A percentile compares a stretch with the other conserved stretches of the same genome.
Evolutionary conservation across 495 filamentous ascomycete genomes (phyloP).

Genomic region (Lepidopterella palustris): DNA sequence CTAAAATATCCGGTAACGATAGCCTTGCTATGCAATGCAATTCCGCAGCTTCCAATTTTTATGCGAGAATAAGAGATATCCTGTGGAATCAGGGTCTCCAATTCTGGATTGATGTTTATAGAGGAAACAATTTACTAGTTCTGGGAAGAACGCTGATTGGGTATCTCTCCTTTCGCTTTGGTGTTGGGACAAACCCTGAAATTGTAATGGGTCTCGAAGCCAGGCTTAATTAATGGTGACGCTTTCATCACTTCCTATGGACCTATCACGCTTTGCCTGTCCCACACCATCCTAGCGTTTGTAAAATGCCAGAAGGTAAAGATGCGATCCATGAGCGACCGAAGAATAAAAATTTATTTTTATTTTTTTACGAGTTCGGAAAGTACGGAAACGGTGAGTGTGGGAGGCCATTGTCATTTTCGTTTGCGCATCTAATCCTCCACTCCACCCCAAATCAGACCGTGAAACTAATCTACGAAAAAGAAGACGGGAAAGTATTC

Average conservation of each 20-base stretch:
- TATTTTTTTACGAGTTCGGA: no score
- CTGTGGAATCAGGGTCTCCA: slow-evolving; percentile 40
- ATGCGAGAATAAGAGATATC: slow-evolving; percentile 35
- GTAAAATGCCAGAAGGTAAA: no score
- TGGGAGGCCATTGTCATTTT: no score
- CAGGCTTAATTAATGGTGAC: slow-evolving; percentile 37
- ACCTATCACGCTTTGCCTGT: slow-evolving; percentile 43
- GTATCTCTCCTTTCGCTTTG: slow-evolving; percentile 40
- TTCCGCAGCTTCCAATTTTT: slow-evolving; percentile 33
- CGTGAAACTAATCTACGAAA: no score
- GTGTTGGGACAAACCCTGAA: slow-evolving; percentile 35
- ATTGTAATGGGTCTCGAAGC: slow-evolving; percentile 33
- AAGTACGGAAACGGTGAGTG: no score
- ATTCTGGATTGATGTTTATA: slow-evolving; percentile 44
- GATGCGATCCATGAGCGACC: no score
- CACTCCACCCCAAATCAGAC: no score
- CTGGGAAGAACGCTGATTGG: slow-evolving; percentile 42
- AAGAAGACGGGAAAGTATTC: no score
- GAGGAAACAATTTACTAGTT: slow-evolving; percentile 36
- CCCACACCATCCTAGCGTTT: no score
- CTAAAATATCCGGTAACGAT: slow-evolving; percentile 30
- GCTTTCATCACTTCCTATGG: slow-evolving; percentile 40
- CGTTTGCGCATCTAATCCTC: no score
- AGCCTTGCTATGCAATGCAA: slow-evolving; percentile 31
- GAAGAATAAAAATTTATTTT: no score